Conservation (phyloP, 805 yeast genomes). For the Hanseniaspora vineae region DNA sequence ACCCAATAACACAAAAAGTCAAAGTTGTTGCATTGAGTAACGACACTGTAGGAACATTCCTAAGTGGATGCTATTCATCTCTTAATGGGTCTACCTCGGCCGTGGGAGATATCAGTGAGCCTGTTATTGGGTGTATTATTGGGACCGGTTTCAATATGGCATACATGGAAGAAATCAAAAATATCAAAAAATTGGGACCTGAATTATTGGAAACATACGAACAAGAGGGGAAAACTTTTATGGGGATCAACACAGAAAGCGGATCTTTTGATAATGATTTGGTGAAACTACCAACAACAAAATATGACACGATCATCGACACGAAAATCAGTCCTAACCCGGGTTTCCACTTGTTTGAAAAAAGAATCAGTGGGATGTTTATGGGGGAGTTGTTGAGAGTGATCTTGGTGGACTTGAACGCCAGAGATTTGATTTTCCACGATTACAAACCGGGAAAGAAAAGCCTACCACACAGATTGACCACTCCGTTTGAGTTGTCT, state of each 20-base stretch:
- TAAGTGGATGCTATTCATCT: conserved; percentile 76
- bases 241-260: conserved; percentile 96
- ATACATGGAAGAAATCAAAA: conserved; percentile 63
- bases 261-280: conserved; percentile 89
- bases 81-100: conserved; percentile 30
- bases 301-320: conserved; percentile 65
- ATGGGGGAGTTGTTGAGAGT: conserved; percentile 81
- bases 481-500: conserved; percentile 65
- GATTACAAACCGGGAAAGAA: conserved; percentile 26
- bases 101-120: conserved; percentile 49
- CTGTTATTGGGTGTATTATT: conserved; percentile 80
- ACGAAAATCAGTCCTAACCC: conserved; percentile 56
- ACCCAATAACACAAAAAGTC: conserved; percentile 34
- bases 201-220: conserved; percentile 25
- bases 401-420: conserved; percentile 54
- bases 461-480: conserved; percentile 42
- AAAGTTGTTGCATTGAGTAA: conserved; percentile 80
- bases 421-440: conserved; percentile 42
- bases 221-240: conserved; percentile 39
- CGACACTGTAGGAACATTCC: conserved; percentile 89
- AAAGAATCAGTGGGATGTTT: conserved; percentile 85
- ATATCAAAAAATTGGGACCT: conserved; percentile 62
- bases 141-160: conserved; percentile 99
- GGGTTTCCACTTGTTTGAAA: conserved; percentile 86
- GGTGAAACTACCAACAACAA: conserved; percentile 60